Base-by-base conservation (phyloP, 2,329 filamentous ascomycete genomes). In the Helotiales sp. region DNA sequence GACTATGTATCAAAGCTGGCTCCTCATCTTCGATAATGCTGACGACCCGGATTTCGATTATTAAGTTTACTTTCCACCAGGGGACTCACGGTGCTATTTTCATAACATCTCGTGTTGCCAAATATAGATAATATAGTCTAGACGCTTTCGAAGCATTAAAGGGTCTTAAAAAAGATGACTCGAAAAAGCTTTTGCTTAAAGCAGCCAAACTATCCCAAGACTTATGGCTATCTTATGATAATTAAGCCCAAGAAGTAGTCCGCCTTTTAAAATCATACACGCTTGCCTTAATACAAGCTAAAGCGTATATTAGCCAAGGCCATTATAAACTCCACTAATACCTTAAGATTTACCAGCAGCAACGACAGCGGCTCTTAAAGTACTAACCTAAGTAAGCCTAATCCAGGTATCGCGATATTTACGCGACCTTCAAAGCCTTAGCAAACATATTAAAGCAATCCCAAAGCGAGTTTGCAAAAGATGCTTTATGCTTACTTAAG, bases 11-110 rank as follows among this genome's bases (percentile, higher is more conserved):
- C 72, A 69, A 60, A 71, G 70, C 28, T 80, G 77, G 78, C 73
- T 80, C 26, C 73, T 80, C 24, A 73, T 83, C 6, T 77, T 83
- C 34, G 80, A 83, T 69, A 82, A 82, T 68, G 79, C 79, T 1
- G 79, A 83, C 61, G 74, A 80, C 65, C 73, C 77, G 6, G 61
- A 74, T 0, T 50, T 77, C 17, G 73, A 79, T 61, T 75, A 76
- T 63, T 70, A 72, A 58, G 69, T 62, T 22, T 79, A 74, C 22
- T 74, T 81, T 52, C 78, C 79, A 1, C 40, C 72, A 5, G 75
- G 77, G 1, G n/a, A 72, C 72, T n/a, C 68, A 69, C 62, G 80
- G 80, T 3, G 67, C 73, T 62, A 73, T 81, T 57, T 64, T 81
- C 1, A 73, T 82, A 6, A 82, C 80, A 6, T 80, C 78, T 34